A percentile compares a stretch with the other conserved stretches of the same genome.
Conservation (phyloP, 2,329 filamentous ascomycete species). For the Fusarium incarnatum region DNA sequence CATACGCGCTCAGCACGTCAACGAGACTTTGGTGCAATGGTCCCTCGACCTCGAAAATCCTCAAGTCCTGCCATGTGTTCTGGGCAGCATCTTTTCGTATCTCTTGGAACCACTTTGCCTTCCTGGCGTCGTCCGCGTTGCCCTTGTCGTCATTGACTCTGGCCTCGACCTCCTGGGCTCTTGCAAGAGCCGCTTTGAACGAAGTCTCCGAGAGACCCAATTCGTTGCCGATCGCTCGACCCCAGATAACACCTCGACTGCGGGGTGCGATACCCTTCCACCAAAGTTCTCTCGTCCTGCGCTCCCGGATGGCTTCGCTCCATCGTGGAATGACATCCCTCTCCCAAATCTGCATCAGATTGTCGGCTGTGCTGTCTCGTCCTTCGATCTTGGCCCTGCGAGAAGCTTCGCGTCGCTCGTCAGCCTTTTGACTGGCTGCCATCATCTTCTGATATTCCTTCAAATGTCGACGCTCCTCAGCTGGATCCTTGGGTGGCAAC, state of each 20-base stretch:
- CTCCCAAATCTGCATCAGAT: conserved; percentile 76
- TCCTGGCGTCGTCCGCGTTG: conserved; percentile 65
- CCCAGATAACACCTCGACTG: conserved; percentile 77
- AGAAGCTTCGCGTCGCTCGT: conserved; percentile 68
- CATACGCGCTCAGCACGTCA: conserved; percentile 81
- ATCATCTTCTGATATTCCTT: conserved; percentile 89
- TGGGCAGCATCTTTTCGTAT: conserved; percentile 73
- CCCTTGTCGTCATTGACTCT: conserved; percentile 64
- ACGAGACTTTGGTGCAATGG: conserved; percentile 76
- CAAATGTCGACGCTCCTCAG: conserved; percentile 90
- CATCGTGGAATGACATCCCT: conserved; percentile 81
- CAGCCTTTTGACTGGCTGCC: conserved; percentile 69
- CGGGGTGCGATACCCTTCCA: conserved; percentile 82
- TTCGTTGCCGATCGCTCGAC: conserved; percentile 78
- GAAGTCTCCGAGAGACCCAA: conserved; percentile 74
- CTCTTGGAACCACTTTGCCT: conserved; percentile 70
- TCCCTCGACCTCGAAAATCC: conserved; percentile 75
- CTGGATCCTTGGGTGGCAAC: conserved; percentile 87
- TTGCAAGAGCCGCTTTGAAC: conserved; percentile 75
- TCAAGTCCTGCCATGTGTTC: conserved; percentile 76
- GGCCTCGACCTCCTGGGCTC: conserved; percentile 72
- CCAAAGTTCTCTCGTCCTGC: conserved; percentile 80
- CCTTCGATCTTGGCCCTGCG: conserved; percentile 63
- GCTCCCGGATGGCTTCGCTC: conserved; percentile 75
- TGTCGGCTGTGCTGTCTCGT: conserved; percentile 66